Evolutionary conservation across 2,329 filamentous ascomycete genomes (phyloP).

Genomic region (Emergomyces pasteurianus): DNA sequence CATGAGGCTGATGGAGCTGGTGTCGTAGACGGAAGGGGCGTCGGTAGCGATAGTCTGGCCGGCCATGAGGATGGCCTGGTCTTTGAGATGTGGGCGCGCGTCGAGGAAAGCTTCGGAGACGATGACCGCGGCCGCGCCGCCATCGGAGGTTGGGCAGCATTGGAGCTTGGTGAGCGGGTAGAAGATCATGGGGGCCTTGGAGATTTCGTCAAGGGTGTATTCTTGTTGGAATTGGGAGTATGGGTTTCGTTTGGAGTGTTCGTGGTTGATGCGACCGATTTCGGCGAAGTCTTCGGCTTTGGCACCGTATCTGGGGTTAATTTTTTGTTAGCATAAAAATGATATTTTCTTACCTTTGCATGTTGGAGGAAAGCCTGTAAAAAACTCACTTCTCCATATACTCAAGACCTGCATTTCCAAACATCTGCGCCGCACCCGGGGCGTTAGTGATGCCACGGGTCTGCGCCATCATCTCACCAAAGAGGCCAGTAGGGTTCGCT

Average conservation of each 20-base stretch:
- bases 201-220: constrained; percentile 75
- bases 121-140: constrained; percentile 75
- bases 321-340: constrained; percentile 1
- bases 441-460: constrained; percentile 72
- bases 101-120: constrained; percentile 84
- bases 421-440: constrained; percentile 81
- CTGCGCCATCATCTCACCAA: constrained; percentile 65
- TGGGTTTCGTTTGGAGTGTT: constrained; percentile 81
- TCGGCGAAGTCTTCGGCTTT: constrained; percentile 80
- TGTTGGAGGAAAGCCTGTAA: not conserved
- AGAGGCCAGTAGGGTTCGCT: constrained; percentile 63
- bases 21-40: constrained; percentile 63
- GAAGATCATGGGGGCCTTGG: constrained; percentile 65
- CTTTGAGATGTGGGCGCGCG: constrained; percentile 65
- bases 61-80: constrained; percentile 76
- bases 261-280: constrained; percentile 86
- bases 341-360: not conserved
- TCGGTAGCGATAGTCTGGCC: constrained; percentile 85
- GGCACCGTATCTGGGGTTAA: constrained; percentile 57
- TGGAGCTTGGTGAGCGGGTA: constrained; percentile 92
- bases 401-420: constrained; percentile 85
- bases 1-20: constrained; percentile 73
- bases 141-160: constrained; percentile 93
- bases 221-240: constrained; percentile 97
- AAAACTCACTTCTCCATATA: constrained; percentile 75